Conservation (phyloP, 768 basidiomycete genomes). For the Lactarius trivialis region DNA sequence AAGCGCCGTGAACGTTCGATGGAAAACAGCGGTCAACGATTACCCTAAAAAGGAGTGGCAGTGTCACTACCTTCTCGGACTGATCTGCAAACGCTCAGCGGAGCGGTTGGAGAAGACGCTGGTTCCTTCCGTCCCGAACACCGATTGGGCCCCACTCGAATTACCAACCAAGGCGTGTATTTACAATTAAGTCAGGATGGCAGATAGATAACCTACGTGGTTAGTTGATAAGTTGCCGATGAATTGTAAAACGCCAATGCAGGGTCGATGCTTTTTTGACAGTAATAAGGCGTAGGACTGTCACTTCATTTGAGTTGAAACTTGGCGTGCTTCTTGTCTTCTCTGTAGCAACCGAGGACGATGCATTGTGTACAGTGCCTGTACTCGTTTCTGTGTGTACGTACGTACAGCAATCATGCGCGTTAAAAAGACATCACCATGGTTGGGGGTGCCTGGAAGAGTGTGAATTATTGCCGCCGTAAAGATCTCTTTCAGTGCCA, state of each 20-base stretch:
- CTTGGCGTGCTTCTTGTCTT: not conserved
- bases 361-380: too few relatives aligned
- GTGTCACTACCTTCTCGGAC: not conserved
- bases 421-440: not conserved
- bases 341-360: not conserved
- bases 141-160: not conserved
- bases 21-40: too few relatives aligned
- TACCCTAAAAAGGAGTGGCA: not conserved
- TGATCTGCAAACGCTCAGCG: not conserved
- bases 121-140: not conserved
- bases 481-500: too few relatives aligned
- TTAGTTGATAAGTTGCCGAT: not conserved
- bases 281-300: not conserved
- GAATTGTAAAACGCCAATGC: not conserved
- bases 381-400: too few relatives aligned
- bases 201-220: not conserved
- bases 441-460: slow-evolving; percentile 1
- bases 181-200: not conserved
- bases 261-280: not conserved
- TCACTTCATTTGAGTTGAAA: not conserved
- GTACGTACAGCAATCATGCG: not conserved
- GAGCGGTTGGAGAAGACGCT: not conserved
- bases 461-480: not conserved
- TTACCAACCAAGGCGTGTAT: not conserved
- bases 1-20: not conserved